phyloP scores from a whole-genome alignment of 2,329 filamentous ascomycete genomes.

The Fusarium sp. region DNA sequence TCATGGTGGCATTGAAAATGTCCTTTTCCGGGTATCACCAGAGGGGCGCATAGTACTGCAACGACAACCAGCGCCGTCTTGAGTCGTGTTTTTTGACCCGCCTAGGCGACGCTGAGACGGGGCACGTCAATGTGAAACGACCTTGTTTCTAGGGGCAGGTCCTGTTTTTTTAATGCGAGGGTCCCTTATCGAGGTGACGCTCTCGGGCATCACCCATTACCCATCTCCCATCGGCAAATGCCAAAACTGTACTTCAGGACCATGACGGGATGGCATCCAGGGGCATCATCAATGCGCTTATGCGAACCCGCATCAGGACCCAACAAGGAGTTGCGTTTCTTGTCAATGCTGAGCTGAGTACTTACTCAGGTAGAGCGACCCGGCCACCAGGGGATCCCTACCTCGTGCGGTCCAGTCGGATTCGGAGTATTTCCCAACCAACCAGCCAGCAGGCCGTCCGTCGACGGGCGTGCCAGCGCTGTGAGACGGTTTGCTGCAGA shows the following conservation, averaged over 20 bases:
- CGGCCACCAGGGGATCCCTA: slow-evolving; percentile 1
- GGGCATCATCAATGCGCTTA: slow-evolving; percentile 16
- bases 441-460: not conserved
- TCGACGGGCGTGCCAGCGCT: not conserved
- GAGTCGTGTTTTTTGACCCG: slow-evolving; percentile 35
- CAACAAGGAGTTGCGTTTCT: slow-evolving; percentile 1
- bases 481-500: slow-evolving; percentile 18
- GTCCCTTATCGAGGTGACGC: not conserved
- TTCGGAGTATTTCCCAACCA: not conserved
- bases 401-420: slow-evolving; percentile 6
- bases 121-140: slow-evolving; percentile 40
- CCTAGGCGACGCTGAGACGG: slow-evolving; percentile 39
- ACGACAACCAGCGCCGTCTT: slow-evolving; percentile 26
- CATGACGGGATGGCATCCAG: slow-evolving; percentile 1
- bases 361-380: slow-evolving; percentile 21
- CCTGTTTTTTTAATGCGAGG: slow-evolving; percentile 35
- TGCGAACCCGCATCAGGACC: slow-evolving; percentile 15
- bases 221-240: not conserved
- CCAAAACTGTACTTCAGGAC: not conserved
- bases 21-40: not conserved
- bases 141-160: slow-evolving; percentile 28
- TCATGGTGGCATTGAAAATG: slow-evolving; percentile 24
- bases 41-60: slow-evolving; percentile 4
- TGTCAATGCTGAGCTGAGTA: slow-evolving; percentile 7
- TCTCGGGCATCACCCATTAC: not conserved